Evolutionary conservation across 202 grass and related monocot genomes (phyloP).

Genomic region (Setaria viridis): DNA sequence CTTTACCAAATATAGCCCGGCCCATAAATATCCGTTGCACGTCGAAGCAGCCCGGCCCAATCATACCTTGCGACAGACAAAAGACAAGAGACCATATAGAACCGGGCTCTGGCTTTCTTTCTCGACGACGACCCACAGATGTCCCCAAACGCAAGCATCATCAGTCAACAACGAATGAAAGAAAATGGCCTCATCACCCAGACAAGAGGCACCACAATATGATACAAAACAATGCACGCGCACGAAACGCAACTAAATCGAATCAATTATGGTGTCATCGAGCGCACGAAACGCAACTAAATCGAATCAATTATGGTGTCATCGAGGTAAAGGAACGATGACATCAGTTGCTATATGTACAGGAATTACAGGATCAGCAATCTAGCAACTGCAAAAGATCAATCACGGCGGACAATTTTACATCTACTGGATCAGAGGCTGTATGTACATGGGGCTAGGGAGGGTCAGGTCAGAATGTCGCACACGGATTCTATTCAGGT

Average conservation of each 20-base stretch:
- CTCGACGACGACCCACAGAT: too few relatives aligned
- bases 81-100: too few relatives aligned
- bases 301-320: constrained; percentile 1
- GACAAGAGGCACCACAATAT: too few relatives aligned
- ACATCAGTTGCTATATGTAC: constrained; percentile 1
- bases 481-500: constrained; percentile 38
- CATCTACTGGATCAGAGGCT: constrained; percentile 33
- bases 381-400: not conserved
- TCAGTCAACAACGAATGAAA: too few relatives aligned
- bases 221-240: too few relatives aligned
- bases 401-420: not conserved
- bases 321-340: not conserved
- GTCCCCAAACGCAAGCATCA: too few relatives aligned
- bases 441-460: constrained; percentile 9
- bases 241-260: not conserved
- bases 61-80: too few relatives aligned
- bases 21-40: too few relatives aligned
- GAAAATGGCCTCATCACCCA: too few relatives aligned
- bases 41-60: too few relatives aligned
- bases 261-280: constrained; percentile 18
- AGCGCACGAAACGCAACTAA: not conserved
- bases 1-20: too few relatives aligned
- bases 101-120: too few relatives aligned
- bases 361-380: not conserved
- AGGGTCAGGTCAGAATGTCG: constrained; percentile 39